Evolutionary conservation across 78 protist genomes (phyloP).

Genomic region (Dictyostelium brefeldianum): DNA sequence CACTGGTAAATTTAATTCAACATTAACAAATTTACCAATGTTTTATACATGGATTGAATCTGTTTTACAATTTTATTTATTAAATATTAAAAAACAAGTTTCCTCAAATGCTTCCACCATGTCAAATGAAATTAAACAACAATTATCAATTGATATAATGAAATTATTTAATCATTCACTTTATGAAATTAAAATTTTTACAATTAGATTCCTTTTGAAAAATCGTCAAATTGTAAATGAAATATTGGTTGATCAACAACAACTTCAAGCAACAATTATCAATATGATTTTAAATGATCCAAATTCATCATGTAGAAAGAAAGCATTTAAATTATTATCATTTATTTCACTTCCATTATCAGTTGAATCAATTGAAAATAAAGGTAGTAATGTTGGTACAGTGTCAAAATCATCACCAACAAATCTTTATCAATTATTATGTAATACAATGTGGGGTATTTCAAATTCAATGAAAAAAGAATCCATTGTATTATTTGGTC

Average conservation of each 20-base stretch:
- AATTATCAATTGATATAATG: background rate
- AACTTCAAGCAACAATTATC: constrained; percentile 30
- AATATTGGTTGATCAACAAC: background rate
- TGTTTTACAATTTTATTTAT: background rate
- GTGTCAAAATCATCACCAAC: background rate
- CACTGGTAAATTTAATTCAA: background rate
- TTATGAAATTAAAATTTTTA: constrained; percentile 41
- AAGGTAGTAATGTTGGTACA: background rate
- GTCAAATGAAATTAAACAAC: background rate
- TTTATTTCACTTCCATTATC: constrained; percentile 17
- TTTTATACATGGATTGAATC: constrained; percentile 13
- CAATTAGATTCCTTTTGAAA: constrained; percentile 45
- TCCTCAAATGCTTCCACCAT: background rate
- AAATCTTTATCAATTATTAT: background rate
- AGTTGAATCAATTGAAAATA: background rate
- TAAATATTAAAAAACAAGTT: background rate
- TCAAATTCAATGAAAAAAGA: constrained; percentile 48
- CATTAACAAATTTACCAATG: constrained; percentile 14
- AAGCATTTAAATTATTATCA: constrained; percentile 18
- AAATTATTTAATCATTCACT: background rate
- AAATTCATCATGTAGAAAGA: constrained; percentile 23
- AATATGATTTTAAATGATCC: constrained; percentile 21
- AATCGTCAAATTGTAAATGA: background rate
- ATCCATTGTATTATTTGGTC: constrained; percentile 62
- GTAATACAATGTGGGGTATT: background rate